Evolutionary conservation across 2,329 filamentous ascomycete species (phyloP), one percentile per base, ranked within the genome.

Genomic region (Fusarium kyushuense): DNA sequence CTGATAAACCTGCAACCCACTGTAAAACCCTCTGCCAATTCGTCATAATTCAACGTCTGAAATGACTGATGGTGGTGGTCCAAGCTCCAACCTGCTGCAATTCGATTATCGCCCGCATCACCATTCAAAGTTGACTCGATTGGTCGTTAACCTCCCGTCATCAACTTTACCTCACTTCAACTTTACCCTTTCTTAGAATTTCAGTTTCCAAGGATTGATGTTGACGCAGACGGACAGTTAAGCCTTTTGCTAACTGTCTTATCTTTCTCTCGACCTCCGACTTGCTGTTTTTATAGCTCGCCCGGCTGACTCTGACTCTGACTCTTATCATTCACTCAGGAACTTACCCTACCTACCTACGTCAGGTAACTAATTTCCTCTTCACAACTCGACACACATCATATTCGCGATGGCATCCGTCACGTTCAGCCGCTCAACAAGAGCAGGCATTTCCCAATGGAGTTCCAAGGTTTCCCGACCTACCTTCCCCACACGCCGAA

Each of bases 401-500:
- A 54, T 43, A 63, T 54, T 40, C 54, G 62, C 63, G 59, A 86
- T 86, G 84, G 79, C 80, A 49, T 78, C 80, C 45, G 67, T 80
- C 54, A 76, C 79, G 58, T 72, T 83, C 56, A 75, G 83, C 70
- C 81, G 81, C 75, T 79, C 81, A 56, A 66, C 79, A 49, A 78
- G 83, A 71, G 77, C 74, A 54, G 77, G 78, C 32, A 70, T 84
- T 33, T 76, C 78, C 45, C 79, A 79, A 70, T 79, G 77, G 64
- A 72, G 72, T 62, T 67, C 77, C 51, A 78, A 73, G 52, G 70
- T 73, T 51, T 75, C 74, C 62, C 76, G 75, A 60, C 69, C 77
- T 63, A 63, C 58, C 54, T 71, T 78, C 57, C 52, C 74, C 30
- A 67, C 67, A 36, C 69, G 72, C 19, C 74, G 78, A 57, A 77